A percentile compares a stretch with the other conserved stretches of the same genome.
Evolutionary conservation across 2,329 filamentous ascomycete genomes (phyloP).

Genomic region (Cladosporium sp.): DNA sequence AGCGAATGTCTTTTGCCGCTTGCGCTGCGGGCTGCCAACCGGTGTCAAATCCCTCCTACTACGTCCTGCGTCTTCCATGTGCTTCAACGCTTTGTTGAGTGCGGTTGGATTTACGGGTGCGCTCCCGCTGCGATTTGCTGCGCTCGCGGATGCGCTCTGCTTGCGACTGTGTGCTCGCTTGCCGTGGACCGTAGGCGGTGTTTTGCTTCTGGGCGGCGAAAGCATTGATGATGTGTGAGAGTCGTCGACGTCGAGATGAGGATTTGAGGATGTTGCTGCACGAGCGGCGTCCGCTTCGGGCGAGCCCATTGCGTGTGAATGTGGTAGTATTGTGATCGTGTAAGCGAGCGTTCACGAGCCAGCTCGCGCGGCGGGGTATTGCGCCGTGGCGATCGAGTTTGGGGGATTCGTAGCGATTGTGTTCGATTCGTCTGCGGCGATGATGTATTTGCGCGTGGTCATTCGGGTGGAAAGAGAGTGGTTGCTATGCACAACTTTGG

Average conservation of each 20-base stretch:
- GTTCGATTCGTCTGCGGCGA: not conserved
- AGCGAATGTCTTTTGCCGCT: slow-evolving; percentile 62
- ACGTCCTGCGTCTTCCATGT: slow-evolving; percentile 57
- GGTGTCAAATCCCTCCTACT: slow-evolving; percentile 57
- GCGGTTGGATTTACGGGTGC: slow-evolving; percentile 57
- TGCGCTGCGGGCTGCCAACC: slow-evolving; percentile 62
- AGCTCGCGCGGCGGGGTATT: not conserved
- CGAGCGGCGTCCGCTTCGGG: slow-evolving; percentile 3
- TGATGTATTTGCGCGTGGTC: slow-evolving; percentile 1
- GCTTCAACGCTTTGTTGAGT: slow-evolving; percentile 57
- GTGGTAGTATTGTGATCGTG: not conserved
- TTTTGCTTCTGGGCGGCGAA: slow-evolving; percentile 57
- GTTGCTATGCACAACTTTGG: slow-evolving; percentile 10
- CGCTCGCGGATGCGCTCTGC: slow-evolving; percentile 19
- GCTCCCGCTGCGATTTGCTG: slow-evolving; percentile 35
- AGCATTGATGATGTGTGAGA: slow-evolving; percentile 43
- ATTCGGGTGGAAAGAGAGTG: not conserved
- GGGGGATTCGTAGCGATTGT: not conserved
- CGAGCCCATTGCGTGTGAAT: slow-evolving; percentile 6
- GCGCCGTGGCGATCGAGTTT: not conserved
- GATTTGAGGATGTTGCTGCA: not conserved
- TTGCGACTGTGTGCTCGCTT: slow-evolving; percentile 36
- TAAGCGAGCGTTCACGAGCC: slow-evolving; percentile 1
- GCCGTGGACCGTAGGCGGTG: slow-evolving; percentile 53
- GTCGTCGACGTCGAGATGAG: not conserved